These are phyloP conservation scores for Umbelopsis sp. DNA, from an alignment of 192 early-diverging fungal species.

Conservation along the genomic window DNA sequence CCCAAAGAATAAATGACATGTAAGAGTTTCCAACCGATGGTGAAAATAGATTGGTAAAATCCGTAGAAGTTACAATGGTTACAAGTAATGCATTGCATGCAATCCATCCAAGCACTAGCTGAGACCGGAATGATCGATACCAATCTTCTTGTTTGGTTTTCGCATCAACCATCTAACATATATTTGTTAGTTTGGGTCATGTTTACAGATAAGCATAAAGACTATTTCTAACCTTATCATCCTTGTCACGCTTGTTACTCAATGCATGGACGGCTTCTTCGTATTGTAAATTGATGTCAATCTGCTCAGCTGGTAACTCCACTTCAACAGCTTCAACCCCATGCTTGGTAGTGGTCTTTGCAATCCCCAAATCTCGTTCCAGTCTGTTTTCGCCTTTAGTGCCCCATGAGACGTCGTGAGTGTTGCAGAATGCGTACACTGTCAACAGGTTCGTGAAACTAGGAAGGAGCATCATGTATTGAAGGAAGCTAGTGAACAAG, in stretches of 20 bases:
- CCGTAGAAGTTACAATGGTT: conserved; percentile 64
- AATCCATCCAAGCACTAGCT: conserved; percentile 83
- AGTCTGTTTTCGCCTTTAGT: conserved; percentile 86
- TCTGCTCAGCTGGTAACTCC: conserved; percentile 70
- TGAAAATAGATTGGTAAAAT: conserved; percentile 42
- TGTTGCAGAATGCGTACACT: conserved; percentile 95
- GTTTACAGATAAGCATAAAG: no score
- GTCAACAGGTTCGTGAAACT: conserved; percentile 82
- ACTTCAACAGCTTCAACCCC: conserved; percentile 73
- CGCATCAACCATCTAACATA: conserved; percentile 52
- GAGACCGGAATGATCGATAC: conserved; percentile 86
- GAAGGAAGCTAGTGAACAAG: conserved; percentile 83
- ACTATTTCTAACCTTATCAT: conserved; percentile 30
- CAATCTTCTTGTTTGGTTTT: conserved; percentile 84
- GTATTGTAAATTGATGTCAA: conserved; percentile 79
- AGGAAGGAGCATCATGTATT: conserved; percentile 84
- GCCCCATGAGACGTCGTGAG: conserved; percentile 95
- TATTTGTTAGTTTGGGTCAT: no score
- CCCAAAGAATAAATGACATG: conserved; percentile 86
- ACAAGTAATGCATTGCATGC: conserved; percentile 78
- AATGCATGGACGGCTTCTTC: conserved; percentile 70
- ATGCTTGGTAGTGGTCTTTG: conserved; percentile 66
- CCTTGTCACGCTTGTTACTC: conserved; percentile 29
- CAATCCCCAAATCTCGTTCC: conserved; percentile 71
- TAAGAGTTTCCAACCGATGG: conserved; percentile 54